Percentiles rank a stretch among this genome's conserved stretches.
Conservation (phyloP, 805 yeast species). For the Cyberlindnera nakhonratchasimensis region DNA sequence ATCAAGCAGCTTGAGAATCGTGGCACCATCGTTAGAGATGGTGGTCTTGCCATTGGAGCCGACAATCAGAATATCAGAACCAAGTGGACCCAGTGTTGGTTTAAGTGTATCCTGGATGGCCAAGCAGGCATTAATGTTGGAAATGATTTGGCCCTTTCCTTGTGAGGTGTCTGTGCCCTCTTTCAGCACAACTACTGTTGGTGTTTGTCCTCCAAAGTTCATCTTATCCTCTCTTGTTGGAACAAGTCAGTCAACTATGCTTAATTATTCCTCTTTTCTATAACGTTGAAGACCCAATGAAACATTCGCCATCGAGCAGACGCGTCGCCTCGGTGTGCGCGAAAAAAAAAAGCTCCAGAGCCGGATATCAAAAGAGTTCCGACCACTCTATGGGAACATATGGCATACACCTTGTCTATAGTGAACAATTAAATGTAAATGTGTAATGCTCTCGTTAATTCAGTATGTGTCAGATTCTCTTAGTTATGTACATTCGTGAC, state of each 20-base stretch:
- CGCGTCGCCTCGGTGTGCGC: constrained; percentile 4
- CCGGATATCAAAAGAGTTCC: too few relatives aligned
- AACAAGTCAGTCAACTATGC: not conserved
- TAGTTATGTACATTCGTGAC: too few relatives aligned
- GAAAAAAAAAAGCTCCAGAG: too few relatives aligned
- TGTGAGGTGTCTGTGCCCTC: constrained; percentile 98
- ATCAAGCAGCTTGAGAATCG: constrained; percentile 85
- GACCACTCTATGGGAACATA: too few relatives aligned
- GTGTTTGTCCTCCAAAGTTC: constrained; percentile 92
- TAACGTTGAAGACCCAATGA: not conserved
- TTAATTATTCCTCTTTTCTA: not conserved
- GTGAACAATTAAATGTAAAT: too few relatives aligned
- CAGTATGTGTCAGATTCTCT: too few relatives aligned
- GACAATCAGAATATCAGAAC: constrained; percentile 91
- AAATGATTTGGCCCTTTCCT: constrained; percentile 92
- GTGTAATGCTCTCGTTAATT: too few relatives aligned
- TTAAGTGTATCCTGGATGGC: constrained; percentile 95
- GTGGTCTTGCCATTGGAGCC: constrained; percentile 82
- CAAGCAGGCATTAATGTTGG: constrained; percentile 93
- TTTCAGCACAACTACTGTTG: constrained; percentile 95
- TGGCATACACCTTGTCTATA: too few relatives aligned
- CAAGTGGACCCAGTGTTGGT: constrained; percentile 96
- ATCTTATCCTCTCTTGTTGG: constrained; percentile 33
- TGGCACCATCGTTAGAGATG: constrained; percentile 97
- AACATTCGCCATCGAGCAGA: constrained; percentile 7